Percentiles rank a stretch among this genome's conserved stretches.
These are phyloP conservation scores for Seiridium unicorne DNA, from an alignment of 2,329 filamentous ascomycete genomes.

Conservation along the genomic window DNA sequence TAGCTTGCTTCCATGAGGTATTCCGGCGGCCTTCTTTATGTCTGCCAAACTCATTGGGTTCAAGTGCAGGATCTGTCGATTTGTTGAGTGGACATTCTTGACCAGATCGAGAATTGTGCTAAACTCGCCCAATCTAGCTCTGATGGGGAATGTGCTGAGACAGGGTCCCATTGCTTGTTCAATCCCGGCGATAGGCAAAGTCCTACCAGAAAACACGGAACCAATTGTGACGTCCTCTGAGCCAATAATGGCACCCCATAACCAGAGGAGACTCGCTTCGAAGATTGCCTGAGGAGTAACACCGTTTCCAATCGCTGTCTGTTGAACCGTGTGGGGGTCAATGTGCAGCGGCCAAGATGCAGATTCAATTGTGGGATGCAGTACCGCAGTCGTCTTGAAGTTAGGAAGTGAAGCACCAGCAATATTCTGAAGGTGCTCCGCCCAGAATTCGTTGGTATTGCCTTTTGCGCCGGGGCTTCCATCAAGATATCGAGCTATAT, in stretches of 20 bases:
- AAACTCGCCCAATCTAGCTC: conserved; percentile 56
- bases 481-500: conserved; percentile 49
- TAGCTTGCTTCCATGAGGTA: conserved; percentile 54
- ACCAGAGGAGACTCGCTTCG: conserved; percentile 66
- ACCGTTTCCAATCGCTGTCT: conserved; percentile 35
- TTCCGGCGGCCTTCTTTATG: conserved; percentile 61
- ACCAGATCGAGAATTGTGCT: conserved; percentile 60
- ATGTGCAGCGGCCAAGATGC: conserved; percentile 30
- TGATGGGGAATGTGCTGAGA: conserved; percentile 71
- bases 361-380: conserved; percentile 24
- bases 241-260: conserved; percentile 66
- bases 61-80: conserved; percentile 64
- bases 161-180: conserved; percentile 79
- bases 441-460: conserved; percentile 65
- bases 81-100: conserved; percentile 60
- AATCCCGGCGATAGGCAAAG: conserved; percentile 66
- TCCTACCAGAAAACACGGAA: conserved; percentile 78
- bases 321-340: conserved; percentile 29
- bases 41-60: conserved; percentile 63
- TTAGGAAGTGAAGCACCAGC: conserved; percentile 57
- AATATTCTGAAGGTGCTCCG: conserved; percentile 58
- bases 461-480: conserved; percentile 28
- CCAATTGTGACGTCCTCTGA: conserved; percentile 69
- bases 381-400: conserved; percentile 41
- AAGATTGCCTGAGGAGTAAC: conserved; percentile 71